Evolutionary conservation across 805 yeast genomes (phyloP).

Genomic region (Ogataea kodamae): DNA sequence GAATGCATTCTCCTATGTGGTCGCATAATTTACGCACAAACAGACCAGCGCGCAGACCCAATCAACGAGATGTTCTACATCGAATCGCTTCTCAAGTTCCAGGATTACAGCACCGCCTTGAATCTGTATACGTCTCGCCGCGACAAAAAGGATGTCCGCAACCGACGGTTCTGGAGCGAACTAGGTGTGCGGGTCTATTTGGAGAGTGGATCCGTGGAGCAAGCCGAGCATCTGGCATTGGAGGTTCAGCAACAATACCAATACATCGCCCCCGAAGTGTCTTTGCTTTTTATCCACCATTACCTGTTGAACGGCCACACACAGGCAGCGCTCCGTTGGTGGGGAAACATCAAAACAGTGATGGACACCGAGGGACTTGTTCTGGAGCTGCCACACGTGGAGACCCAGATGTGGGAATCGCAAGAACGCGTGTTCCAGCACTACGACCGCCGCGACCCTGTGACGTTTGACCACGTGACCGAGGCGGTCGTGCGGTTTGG

Average conservation of each 20-base stretch:
- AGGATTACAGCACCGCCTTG: slow-evolving; percentile 35
- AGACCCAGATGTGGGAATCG: slow-evolving; percentile 23
- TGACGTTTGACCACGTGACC: slow-evolving; percentile 27
- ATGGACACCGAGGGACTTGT: slow-evolving; percentile 28
- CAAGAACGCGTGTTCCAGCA: slow-evolving; percentile 23
- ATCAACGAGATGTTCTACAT: slow-evolving; percentile 50
- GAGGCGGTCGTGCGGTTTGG: slow-evolving; percentile 23
- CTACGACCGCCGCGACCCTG: slow-evolving; percentile 29
- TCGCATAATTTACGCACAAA: slow-evolving; percentile 38
- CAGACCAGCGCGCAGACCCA: slow-evolving; percentile 46
- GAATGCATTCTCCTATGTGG: slow-evolving; percentile 40
- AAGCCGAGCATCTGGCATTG: slow-evolving; percentile 36
- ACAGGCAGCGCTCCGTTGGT: slow-evolving; percentile 34
- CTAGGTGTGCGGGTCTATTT: slow-evolving; percentile 42
- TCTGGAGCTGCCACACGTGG: slow-evolving; percentile 18
- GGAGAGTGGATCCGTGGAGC: slow-evolving; percentile 29
- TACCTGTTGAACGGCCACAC: slow-evolving; percentile 28
- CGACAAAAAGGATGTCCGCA: slow-evolving; percentile 31
- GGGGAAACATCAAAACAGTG: slow-evolving; percentile 25
- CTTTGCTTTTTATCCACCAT: slow-evolving; percentile 34
- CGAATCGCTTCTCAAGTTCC: slow-evolving; percentile 38
- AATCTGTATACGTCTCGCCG: slow-evolving; percentile 35
- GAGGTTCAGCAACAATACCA: slow-evolving; percentile 30
- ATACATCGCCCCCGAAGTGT: slow-evolving; percentile 37
- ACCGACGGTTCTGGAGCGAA: slow-evolving; percentile 52